Base-by-base conservation (phyloP, 1,284 basidiomycete genomes). In the Megacollybia platyphylla region DNA sequence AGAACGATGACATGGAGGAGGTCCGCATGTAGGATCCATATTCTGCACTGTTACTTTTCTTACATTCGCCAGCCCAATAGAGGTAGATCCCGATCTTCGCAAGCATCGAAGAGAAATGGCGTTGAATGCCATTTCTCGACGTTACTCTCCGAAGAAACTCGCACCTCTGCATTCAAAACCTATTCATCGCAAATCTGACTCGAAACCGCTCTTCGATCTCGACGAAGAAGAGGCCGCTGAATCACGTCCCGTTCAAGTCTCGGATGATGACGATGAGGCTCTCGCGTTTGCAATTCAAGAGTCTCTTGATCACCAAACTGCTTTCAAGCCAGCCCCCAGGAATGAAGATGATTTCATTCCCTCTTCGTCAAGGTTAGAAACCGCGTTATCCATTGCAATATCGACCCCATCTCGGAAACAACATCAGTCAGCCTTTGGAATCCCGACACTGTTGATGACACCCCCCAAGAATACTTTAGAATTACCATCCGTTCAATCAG, bases 1-100 rank as follows among this genome's bases (percentile, higher is more conserved):
- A 70, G 17, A 61, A 58, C 36, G 64, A 64, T 47, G 82, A 85
- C 29, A 86, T 85, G 77, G 85, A 89, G 53, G 82, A 87, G 55
- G 73, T 89, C 20, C 51, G 59, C 39, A 77, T 84, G 85, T 86
- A 61, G 31, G 15, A 17, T 41, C 11, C 50, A 24, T 43, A 44
- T 42, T 26, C 26, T 24, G 44, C 27, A 26, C 9, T 43, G 36
- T 36, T 39, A 31, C n/a, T 26, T 7, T 44, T 42, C 36, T 36
- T 45, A 57, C 60, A 36, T 52, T 37, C 27, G 5, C 40, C 41
- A 36, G 41, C 39, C 17, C 24, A n/a, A n/a, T 40, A 7, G 30
- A 31, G 11, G 49, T 44, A 26, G 86, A 89, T 56, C 63, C 73
- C 3, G 86, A 90, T 52, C 60, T 89, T 43, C 70, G 75, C 15